Percentiles rank a stretch among this genome's conserved stretches.
Evolutionary conservation across 2,329 filamentous ascomycete genomes (phyloP).

Genomic region (Exophiala bonariae): DNA sequence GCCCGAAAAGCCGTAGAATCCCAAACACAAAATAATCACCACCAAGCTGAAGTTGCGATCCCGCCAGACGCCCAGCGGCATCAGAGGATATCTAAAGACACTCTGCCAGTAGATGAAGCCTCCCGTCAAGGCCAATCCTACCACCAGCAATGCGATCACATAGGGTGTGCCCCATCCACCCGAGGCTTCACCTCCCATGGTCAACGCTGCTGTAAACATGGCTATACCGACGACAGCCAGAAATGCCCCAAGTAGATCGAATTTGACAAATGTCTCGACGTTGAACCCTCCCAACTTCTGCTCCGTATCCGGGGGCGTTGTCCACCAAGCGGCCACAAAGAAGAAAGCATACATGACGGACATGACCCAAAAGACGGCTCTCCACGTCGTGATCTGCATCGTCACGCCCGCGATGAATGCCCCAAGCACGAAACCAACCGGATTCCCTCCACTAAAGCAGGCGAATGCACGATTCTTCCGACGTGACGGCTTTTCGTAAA

Average conservation of each 20-base stretch:
- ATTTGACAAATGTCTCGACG: constrained; percentile 52
- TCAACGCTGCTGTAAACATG: constrained; percentile 63
- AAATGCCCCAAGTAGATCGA: constrained; percentile 62
- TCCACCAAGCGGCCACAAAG: constrained; percentile 59
- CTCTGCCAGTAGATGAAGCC: constrained; percentile 65
- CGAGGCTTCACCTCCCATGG: constrained; percentile 55
- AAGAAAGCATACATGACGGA: constrained; percentile 64
- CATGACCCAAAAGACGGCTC: constrained; percentile 62
- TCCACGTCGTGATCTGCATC: constrained; percentile 62
- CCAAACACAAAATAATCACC: constrained; percentile 57
- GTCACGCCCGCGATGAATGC: constrained; percentile 64
- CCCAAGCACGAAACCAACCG: constrained; percentile 57
- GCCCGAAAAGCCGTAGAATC: constrained; percentile 63
- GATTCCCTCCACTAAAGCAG: constrained; percentile 61
- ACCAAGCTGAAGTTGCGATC: constrained; percentile 67
- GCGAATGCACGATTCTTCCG: constrained; percentile 67
- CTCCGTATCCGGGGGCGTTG: constrained; percentile 58
- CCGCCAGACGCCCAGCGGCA: constrained; percentile 52
- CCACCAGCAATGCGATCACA: constrained; percentile 61
- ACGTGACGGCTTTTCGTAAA: constrained; percentile 61
- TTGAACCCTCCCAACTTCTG: constrained; percentile 45
- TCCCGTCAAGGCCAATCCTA: constrained; percentile 58
- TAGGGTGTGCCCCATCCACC: constrained; percentile 64
- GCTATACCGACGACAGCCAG: constrained; percentile 66
- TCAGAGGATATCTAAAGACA: constrained; percentile 50